Evolutionary conservation across 225 moss, liverwort and hornwort genomes (phyloP), one percentile per base, ranked within the genome.

Genomic region (Lunularia cruciata): DNA sequence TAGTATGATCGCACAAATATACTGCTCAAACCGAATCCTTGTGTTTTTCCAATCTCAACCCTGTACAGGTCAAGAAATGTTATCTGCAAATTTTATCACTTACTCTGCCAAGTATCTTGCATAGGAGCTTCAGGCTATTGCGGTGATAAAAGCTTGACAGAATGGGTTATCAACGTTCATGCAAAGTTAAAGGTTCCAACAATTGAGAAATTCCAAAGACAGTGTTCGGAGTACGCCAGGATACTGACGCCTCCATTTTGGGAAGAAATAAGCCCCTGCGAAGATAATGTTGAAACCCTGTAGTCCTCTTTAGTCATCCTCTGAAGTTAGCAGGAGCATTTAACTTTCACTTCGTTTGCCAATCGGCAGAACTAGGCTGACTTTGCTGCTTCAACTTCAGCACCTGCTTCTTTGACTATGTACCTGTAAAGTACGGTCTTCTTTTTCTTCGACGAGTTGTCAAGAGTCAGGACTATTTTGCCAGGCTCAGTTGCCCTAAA

Each of bases 401-500:
- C 3, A 20, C 38, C 22, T 0, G 62, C 20, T 6, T 9, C 55
- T 37, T 74, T 79, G 27, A 86, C 56, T 0, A 25, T 30, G 49
- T 76, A 76, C 75, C 86, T 86, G 70, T 83, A 86, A 3, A 80
- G 16, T 1, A 67, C 61, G 38, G 46, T 63, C 75, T 86, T 86
- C 66, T 83, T 86, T 75, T 80, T 83, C 69, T 65, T 80, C 10
- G 70, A 52, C 14, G 68, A 38, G 42, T 83, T 86, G 16, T 80
- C 80, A 7, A 83, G 30, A 47, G 53, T 75, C 26, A 86, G 25
- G 23, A 83, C 75, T 15, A 86, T 42, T 66, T 80, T 86, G 13
- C 86, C 86, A 13, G 83, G 49, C 64, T 75, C 83, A 2, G 65
- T 15, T 2, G 71, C 46, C 58, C 75, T 80, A 67, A 79, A 86